Evolutionary conservation across 176 grass and related monocot species (phyloP).

Genomic region (Raddia distichophylla): DNA sequence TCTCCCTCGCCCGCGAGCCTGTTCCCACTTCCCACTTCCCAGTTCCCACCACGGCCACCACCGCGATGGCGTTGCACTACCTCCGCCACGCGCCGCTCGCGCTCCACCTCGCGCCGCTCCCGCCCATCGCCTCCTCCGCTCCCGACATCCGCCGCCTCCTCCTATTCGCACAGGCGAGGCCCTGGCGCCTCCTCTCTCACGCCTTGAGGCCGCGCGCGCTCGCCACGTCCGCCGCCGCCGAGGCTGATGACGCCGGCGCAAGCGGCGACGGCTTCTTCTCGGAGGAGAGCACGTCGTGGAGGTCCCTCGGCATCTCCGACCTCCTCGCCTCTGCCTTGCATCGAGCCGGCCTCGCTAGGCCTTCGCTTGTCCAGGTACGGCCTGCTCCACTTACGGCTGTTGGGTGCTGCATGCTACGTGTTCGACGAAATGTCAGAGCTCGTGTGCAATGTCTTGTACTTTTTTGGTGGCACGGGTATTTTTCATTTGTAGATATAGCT

Average conservation of each 20-base stretch:
- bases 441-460: not conserved
- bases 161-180: conserved; percentile 34
- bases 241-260: conserved; percentile 9
- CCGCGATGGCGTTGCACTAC: conserved; percentile 57
- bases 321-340: conserved; percentile 46
- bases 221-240: conserved; percentile 44
- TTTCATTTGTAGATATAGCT: not conserved
- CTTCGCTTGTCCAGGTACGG: conserved; percentile 75
- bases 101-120: conserved; percentile 45
- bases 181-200: conserved; percentile 31
- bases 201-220: conserved; percentile 47
- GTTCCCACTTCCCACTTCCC: no score
- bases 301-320: conserved; percentile 69
- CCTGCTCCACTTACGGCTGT: not conserved
- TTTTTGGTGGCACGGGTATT: not conserved
- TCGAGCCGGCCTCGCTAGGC: conserved; percentile 46
- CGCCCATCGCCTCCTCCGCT: conserved; percentile 23
- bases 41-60: not conserved
- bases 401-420: conserved; percentile 32
- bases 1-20: no score
- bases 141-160: conserved; percentile 37
- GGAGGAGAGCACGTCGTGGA: conserved; percentile 69
- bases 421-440: conserved; percentile 63
- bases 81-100: conserved; percentile 71
- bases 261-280: conserved; percentile 65